Percentiles rank a stretch among this genome's conserved stretches.
These are phyloP conservation scores for Emmonsia crescens DNA, from an alignment of 2,329 filamentous ascomycete genomes.

Conservation along the genomic window DNA sequence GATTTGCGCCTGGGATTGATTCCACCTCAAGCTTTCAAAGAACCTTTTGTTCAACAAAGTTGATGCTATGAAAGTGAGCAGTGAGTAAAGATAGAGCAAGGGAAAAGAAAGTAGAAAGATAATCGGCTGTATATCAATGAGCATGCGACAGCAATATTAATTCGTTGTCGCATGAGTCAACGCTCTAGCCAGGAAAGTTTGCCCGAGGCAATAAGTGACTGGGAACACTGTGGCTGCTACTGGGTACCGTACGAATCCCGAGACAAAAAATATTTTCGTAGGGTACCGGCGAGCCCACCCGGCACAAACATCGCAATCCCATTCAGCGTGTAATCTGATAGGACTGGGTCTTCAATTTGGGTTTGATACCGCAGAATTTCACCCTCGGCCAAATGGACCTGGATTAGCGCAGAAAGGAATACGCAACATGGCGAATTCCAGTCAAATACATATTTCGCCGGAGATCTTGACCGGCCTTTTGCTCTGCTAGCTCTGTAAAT, in stretches of 20 bases:
- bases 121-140: slow-evolving; percentile 2
- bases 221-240: background rate
- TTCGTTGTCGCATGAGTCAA: background rate
- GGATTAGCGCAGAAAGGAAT: background rate
- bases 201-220: slow-evolving; percentile 5
- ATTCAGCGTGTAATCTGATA: background rate
- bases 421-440: background rate
- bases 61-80: background rate
- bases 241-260: background rate
- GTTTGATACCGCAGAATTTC: background rate
- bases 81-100: background rate
- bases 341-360: background rate
- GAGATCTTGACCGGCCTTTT: background rate
- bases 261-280: background rate
- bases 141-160: background rate
- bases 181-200: background rate
- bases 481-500: background rate
- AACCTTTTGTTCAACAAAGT: background rate
- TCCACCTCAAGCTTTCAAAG: background rate
- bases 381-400: slow-evolving; percentile 7
- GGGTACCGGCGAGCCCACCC: slow-evolving; percentile 1
- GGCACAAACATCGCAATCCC: background rate
- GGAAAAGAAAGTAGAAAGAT: background rate
- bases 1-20: background rate
- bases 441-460: background rate